Evolutionary conservation across 2,329 filamentous ascomycete species (phyloP), one percentile per base, ranked within the genome.

Genomic region (Diaporthe vaccinii): DNA sequence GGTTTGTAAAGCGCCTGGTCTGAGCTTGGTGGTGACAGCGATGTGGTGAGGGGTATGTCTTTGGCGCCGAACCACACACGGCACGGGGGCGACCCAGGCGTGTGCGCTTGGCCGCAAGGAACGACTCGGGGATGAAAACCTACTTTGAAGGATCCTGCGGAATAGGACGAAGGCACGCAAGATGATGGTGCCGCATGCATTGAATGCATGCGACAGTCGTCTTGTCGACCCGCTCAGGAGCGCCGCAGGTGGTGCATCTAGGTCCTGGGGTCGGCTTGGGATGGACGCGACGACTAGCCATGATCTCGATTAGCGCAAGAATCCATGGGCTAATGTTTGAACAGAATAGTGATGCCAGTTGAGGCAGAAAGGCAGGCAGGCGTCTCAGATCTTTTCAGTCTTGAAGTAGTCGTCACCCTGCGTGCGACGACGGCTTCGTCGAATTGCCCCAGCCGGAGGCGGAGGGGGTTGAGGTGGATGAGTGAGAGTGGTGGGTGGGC

Each of bases 331-430:
- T 73, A 58, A 75, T 78, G 76, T 77, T 79, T 78, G 76, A 71
- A 70, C 68, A 78, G 74, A 75, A 36, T 20, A 4, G 31, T 39
- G 34, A 55, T 25, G 34, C 49, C 7, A 39, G 5, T n/a, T 28
- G 59, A 34, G 61, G 61, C 10, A 58, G 44, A 53, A 44, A 44
- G 72, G 73, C 75, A 79, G 79, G 76, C 75, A 79, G 79, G 76
- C 81, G 87, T 87, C 88, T 94, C 92, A 94, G 92, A 89, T 94
- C 92, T 94, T 94, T 93, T 93, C 91, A 93, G 91, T 93, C 90
- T 83, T 83, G 75, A 79, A 80, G 80, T 83, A 80, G 82, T 86
- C 89, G 83, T 90, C 87, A 90, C 82, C 77, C 86, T 84, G 82
- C 83, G 81, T 82, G 85, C 85, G 82, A 79, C 87, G 85, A 82